Evolutionary conservation across 257 asterid species (phyloP).

Genomic region (Solanum lycopersicoides): DNA sequence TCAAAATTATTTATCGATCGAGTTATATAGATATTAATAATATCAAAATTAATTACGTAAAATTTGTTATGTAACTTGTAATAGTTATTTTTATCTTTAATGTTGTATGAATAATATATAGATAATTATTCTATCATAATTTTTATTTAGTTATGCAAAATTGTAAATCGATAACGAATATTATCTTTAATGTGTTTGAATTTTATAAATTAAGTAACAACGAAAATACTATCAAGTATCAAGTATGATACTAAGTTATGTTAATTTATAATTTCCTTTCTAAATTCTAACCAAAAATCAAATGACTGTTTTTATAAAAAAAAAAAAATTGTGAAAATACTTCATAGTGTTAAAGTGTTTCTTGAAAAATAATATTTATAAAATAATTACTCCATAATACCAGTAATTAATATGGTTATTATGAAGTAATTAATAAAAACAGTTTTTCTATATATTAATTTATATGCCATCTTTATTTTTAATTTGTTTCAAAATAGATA

Average conservation of each 20-base stretch:
- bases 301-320: background rate
- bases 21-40: background rate
- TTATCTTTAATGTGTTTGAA: background rate
- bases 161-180: fast-evolving
- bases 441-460: too few relatives aligned
- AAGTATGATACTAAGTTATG: background rate
- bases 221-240: background rate
- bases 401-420: background rate
- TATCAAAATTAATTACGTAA: fast-evolving
- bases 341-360: background rate
- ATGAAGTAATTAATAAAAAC: too few relatives aligned
- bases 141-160: background rate
- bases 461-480: background rate
- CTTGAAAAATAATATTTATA: background rate
- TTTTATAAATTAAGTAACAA: background rate
- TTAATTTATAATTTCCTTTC: background rate
- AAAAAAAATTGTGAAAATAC: too few relatives aligned
- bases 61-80: background rate
- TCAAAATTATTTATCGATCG: fast-evolving
- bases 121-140: background rate
- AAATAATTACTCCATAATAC: background rate
- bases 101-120: too few relatives aligned
- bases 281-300: background rate
- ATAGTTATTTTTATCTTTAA: too few relatives aligned
- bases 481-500: too few relatives aligned